Evolutionary conservation across 2,329 filamentous ascomycete species (phyloP).

Genomic region (Cadophora malorum): DNA sequence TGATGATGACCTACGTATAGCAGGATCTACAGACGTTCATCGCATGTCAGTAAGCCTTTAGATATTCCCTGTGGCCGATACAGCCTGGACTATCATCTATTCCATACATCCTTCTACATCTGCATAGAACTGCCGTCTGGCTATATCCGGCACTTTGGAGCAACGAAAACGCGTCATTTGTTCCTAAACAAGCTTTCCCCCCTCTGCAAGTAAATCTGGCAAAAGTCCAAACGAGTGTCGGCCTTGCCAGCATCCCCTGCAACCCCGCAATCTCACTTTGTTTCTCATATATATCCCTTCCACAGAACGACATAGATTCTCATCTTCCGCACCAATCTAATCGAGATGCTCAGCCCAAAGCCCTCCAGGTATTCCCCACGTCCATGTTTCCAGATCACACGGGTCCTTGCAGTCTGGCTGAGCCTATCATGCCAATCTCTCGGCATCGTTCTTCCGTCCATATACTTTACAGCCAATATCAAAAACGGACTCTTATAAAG

Average conservation of each 20-base stretch:
- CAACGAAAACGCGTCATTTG: constrained; percentile 18
- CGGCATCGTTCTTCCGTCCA: constrained; percentile 23
- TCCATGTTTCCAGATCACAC: constrained; percentile 16
- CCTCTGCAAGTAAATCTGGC: constrained; percentile 16
- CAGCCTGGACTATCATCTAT: not conserved
- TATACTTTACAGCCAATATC: constrained; percentile 14
- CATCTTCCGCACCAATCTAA: constrained; percentile 21
- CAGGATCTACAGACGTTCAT: not conserved
- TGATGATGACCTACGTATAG: not conserved
- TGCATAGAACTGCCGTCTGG: constrained; percentile 9
- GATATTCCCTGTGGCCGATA: not conserved
- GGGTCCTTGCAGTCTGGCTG: not conserved
- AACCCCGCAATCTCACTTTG: constrained; percentile 29
- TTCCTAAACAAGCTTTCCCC: constrained; percentile 1
- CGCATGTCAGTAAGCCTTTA: not conserved
- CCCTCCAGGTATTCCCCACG: constrained; percentile 1
- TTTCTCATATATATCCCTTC: constrained; percentile 24
- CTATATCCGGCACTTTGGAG: constrained; percentile 20
- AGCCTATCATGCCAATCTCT: constrained; percentile 4
- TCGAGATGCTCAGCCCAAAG: no score
- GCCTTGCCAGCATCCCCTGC: not conserved
- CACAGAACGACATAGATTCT: constrained; percentile 7
- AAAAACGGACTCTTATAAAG: not conserved
- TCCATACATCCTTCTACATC: not conserved
- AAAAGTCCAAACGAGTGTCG: constrained; percentile 20